Percentiles rank a stretch among this genome's conserved stretches.
phyloP scores from a whole-genome alignment of 306 rosid species.

The Herpetospermum pedunculosum region DNA sequence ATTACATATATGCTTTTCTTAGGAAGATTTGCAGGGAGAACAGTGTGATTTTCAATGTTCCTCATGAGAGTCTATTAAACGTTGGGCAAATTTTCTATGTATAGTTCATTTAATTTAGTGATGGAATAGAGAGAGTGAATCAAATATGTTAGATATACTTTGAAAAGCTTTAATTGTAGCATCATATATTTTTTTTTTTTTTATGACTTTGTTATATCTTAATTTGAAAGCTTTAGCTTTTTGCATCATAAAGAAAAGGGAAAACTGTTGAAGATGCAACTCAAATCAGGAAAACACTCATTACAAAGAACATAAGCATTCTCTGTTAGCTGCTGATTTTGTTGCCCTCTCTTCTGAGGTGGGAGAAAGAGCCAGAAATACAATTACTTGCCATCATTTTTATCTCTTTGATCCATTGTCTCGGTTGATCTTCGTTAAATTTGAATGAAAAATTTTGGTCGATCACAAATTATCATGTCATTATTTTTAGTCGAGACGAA shows the following conservation, averaged over 20 bases:
- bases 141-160: slow-evolving; percentile 5
- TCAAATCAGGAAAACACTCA: neutral
- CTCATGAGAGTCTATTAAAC: slow-evolving; percentile 90
- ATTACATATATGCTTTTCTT: slow-evolving; percentile 78
- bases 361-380: too few relatives aligned
- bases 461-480: too few relatives aligned
- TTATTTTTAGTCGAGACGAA: too few relatives aligned
- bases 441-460: too few relatives aligned
- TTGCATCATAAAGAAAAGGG: neutral
- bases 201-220: neutral
- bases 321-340: too few relatives aligned
- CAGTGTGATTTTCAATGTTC: slow-evolving; percentile 90
- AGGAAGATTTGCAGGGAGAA: slow-evolving; percentile 89
- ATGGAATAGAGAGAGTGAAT: neutral
- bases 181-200: neutral
- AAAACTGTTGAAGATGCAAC: neutral
- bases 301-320: too few relatives aligned
- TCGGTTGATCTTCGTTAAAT: too few relatives aligned
- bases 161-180: neutral
- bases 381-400: neutral
- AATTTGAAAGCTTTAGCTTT: neutral
- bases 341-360: too few relatives aligned
- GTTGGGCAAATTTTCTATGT: slow-evolving; percentile 90
- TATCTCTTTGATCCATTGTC: neutral
- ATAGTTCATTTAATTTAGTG: slow-evolving; percentile 18